These are phyloP conservation scores for Diplocarpon rosae DNA, from an alignment of 2,329 filamentous ascomycete species.

Conservation along the genomic window DNA sequence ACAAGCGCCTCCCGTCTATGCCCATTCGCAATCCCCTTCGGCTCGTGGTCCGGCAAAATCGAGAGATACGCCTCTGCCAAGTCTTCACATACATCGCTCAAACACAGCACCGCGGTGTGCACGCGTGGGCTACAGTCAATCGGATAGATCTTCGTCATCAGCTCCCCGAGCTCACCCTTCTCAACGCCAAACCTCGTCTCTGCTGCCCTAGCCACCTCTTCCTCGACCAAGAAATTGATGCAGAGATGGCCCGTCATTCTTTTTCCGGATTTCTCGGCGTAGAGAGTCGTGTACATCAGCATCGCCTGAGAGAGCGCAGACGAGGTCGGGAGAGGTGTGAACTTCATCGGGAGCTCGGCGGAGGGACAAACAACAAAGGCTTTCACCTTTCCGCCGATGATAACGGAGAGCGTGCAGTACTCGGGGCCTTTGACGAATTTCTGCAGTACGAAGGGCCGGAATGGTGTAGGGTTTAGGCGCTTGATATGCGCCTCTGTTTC, in stretches of 20 bases:
- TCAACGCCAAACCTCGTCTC: conserved; percentile 5
- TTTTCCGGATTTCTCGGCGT: conserved; percentile 38
- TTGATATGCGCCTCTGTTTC: conserved; percentile 46
- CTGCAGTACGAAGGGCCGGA: conserved; percentile 53
- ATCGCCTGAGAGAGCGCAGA: conserved; percentile 47
- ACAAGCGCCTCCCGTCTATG: conserved; percentile 4
- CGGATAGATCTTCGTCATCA: conserved; percentile 41
- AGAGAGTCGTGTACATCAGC: conserved; percentile 50
- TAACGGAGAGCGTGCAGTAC: conserved; percentile 60
- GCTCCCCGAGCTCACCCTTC: conserved; percentile 12
- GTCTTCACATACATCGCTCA: conserved; percentile 35
- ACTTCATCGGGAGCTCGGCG: conserved; percentile 53
- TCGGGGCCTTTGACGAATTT: conserved; percentile 53
- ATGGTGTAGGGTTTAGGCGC: conserved; percentile 30
- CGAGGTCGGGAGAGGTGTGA: conserved; percentile 43
- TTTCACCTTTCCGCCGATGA: conserved; percentile 53
- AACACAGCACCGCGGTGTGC: conserved; percentile 56
- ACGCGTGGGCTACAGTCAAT: conserved; percentile 64
- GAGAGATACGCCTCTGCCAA: conserved; percentile 41
- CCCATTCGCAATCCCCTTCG: conserved; percentile 8
- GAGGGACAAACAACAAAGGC: conserved; percentile 58
- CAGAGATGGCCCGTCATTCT: conserved; percentile 58
- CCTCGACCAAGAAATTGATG: conserved; percentile 58
- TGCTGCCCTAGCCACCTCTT: conserved; percentile 21
- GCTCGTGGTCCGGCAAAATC: conserved; percentile 26